Evolutionary conservation across 768 basidiomycete species (phyloP).

Genomic region (Auriscalpium microsporum): DNA sequence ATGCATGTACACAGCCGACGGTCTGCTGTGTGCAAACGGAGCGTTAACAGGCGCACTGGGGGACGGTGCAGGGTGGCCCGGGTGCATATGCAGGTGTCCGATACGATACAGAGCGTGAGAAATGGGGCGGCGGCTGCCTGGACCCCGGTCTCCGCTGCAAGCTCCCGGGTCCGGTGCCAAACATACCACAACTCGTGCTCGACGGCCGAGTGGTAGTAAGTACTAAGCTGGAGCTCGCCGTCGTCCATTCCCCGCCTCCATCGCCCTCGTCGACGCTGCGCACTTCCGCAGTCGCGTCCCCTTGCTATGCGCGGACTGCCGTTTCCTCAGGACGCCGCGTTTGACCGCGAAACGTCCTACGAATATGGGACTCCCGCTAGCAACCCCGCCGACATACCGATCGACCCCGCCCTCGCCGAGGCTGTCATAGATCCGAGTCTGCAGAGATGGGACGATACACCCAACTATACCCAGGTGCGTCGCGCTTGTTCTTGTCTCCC

Average conservation of each 20-base stretch:
- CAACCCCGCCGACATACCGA: conserved; percentile 56
- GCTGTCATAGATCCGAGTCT: conserved; percentile 47
- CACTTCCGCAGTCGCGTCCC: conserved; percentile 1
- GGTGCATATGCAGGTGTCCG: too few relatives aligned
- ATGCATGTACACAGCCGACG: too few relatives aligned
- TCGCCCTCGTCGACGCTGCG: background rate
- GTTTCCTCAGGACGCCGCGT: conserved; percentile 40
- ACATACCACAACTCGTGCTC: conserved; percentile 15
- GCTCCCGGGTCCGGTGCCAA: conserved; percentile 8
- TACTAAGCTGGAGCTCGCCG: conserved; percentile 10
- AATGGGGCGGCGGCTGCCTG: too few relatives aligned
- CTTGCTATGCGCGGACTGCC: conserved; percentile 51
- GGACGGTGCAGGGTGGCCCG: too few relatives aligned
- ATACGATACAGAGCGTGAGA: too few relatives aligned
- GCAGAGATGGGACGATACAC: conserved; percentile 21
- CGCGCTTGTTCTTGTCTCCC: conserved; percentile 3
- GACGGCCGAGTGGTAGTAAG: conserved; percentile 5
- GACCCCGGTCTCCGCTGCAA: too few relatives aligned
- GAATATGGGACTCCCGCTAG: conserved; percentile 52
- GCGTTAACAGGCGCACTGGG: too few relatives aligned
- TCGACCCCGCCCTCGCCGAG: conserved; percentile 65
- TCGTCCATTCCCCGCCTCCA: conserved; percentile 1
- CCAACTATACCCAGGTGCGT: conserved; percentile 31
- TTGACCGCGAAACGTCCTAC: conserved; percentile 48
- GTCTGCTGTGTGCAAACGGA: too few relatives aligned